Conservation (phyloP, 83 land plant genomes). For the Larix sibirica region DNA sequence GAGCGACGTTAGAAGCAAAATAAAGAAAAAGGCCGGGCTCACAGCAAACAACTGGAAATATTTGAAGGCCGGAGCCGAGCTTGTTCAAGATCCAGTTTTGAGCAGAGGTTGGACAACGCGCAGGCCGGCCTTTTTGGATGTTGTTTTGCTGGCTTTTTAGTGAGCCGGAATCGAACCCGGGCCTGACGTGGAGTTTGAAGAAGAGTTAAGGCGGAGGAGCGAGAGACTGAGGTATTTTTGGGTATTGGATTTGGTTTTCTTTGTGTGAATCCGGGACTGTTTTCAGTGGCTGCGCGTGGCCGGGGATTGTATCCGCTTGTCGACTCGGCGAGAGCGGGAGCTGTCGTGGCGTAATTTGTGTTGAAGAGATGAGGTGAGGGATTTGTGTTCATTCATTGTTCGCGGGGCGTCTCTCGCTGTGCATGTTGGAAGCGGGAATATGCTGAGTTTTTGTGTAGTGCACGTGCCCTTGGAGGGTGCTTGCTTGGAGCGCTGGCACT, state of each 20-base stretch:
- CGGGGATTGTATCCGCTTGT: not conserved
- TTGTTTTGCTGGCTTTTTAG: not conserved
- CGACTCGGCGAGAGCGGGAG: not conserved
- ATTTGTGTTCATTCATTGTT: constrained; percentile 5
- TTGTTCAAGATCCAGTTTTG: no score
- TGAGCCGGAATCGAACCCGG: not conserved
- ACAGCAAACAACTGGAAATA: no score
- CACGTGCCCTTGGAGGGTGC: not conserved
- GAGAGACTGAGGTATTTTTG: no score
- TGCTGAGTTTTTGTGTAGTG: not conserved
- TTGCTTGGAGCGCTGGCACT: not conserved
- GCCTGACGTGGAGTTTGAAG: not conserved
- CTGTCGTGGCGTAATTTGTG: constrained; percentile 2
- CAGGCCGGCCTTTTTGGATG: not conserved
- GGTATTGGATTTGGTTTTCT: not conserved
- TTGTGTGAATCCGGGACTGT: not conserved
- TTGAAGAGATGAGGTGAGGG: not conserved
- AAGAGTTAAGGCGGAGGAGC: not conserved
- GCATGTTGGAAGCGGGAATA: constrained; percentile 4
- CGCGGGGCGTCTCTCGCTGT: no score
- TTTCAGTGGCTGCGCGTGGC: not conserved
- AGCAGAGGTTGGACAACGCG: no score
- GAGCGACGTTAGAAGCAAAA: not conserved
- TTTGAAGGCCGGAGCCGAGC: not conserved
- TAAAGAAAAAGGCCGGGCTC: not conserved